Conservation (phyloP, 2,329 filamentous ascomycete species). For the Colletotrichum destructivum region DNA sequence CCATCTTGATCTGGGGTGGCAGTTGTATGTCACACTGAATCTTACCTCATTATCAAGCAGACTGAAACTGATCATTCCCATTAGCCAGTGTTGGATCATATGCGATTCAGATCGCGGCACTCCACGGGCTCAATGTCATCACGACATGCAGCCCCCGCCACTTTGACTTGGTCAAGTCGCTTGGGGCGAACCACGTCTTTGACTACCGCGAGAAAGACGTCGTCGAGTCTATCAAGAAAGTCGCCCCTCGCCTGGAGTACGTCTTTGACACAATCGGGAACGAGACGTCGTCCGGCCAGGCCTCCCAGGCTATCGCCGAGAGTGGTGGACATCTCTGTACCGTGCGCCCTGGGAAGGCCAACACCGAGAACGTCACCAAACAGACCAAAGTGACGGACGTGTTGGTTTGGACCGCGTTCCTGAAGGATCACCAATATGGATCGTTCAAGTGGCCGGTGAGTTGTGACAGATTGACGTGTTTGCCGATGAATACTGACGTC, state of each 20-base stretch:
- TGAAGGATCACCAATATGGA: slow-evolving; percentile 56
- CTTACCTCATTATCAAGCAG: not conserved
- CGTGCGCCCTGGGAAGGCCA: slow-evolving; percentile 57
- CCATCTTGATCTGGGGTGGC: slow-evolving; percentile 60
- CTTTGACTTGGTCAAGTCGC: slow-evolving; percentile 49
- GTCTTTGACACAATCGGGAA: slow-evolving; percentile 62
- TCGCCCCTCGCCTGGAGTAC: slow-evolving; percentile 52
- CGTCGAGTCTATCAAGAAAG: slow-evolving; percentile 52
- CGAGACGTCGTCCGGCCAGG: slow-evolving; percentile 50
- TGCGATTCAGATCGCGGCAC: slow-evolving; percentile 53
- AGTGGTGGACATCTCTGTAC: slow-evolving; percentile 55
- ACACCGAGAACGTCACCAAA: slow-evolving; percentile 53
- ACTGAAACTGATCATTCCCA: not conserved
- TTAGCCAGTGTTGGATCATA: slow-evolving; percentile 56
- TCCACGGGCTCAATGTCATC: slow-evolving; percentile 52
- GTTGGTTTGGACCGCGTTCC: slow-evolving; percentile 59
- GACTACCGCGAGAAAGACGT: slow-evolving; percentile 58
- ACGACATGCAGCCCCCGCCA: slow-evolving; percentile 55
- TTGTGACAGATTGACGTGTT: slow-evolving; percentile 3
- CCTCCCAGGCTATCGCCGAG: slow-evolving; percentile 50
- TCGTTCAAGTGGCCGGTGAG: slow-evolving; percentile 55
- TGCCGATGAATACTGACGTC: not conserved
- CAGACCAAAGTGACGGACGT: slow-evolving; percentile 57
- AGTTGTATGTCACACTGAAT: slow-evolving; percentile 53
- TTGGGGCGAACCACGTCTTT: slow-evolving; percentile 54